Base-by-base conservation (phyloP, 2,329 filamentous ascomycete genomes). In the Aspergillus tanneri region DNA sequence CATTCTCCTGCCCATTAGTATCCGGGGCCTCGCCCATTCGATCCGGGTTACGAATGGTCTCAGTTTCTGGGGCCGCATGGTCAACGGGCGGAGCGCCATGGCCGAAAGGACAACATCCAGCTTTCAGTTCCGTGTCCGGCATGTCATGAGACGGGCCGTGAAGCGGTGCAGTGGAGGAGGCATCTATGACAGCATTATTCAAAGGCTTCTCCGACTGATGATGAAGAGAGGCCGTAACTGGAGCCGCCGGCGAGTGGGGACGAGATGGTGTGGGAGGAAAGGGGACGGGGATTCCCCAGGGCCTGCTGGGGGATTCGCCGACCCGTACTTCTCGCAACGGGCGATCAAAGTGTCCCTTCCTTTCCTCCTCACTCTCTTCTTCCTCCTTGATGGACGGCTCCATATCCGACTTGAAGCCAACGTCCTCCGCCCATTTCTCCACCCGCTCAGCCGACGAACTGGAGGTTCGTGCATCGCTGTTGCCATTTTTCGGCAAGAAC, bases 251-350 rank as follows among this genome's bases (percentile, higher is more conserved):
- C 28, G 58, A 65, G 42, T 55, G 64, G 21, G 61, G 46, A 30
- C 61, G 48, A 54, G 59, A 62, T 19, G 66, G 60, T 35, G 64
- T 57, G 38, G 66, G 52, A 41, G 79, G 75, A 28, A 82, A 68
- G 2, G 91, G 91, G 0, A 96, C 85, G 4, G 83, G 82, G 43
- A 96, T 95, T 5, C 91, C 91, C 91, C 91, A 96, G 11, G 92
- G 92, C 36, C 92, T 80, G 67, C 88, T 95, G 4, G 92, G 92
- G 11, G 89, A 95, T 70, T 97, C 92, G 35, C 92, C 92, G 18
- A 97, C 84, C n/a, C 92, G 81, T 8, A 97, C 82, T 60, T 96
- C 92, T 64, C 92, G 89, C 43, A 97, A 69, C 0, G 88, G 85
- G 36, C 91, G 82, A 57, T 95, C 90, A 65, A 96, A 96, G 61